Evolutionary conservation across 352 stramenopile species (phyloP).

Genomic region (Saprolegnia diclina): DNA sequence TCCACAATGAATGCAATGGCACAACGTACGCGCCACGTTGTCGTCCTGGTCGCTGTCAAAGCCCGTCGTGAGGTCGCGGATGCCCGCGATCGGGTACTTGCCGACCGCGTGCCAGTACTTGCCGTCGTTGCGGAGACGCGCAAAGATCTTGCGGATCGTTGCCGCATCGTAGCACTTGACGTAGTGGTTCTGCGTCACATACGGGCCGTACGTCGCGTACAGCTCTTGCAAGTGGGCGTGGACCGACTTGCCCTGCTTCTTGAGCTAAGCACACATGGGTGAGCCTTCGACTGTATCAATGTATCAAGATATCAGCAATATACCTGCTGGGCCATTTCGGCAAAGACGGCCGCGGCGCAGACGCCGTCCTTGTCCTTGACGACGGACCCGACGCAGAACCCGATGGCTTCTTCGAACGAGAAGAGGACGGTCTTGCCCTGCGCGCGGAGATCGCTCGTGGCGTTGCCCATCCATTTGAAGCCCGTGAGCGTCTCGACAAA

Average conservation of each 20-base stretch:
- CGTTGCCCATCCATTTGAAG: slow-evolving; percentile 99
- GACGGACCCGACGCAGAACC: slow-evolving; percentile 95
- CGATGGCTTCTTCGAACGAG: slow-evolving; percentile 98
- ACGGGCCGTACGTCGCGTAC: slow-evolving; percentile 94
- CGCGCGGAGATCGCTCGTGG: slow-evolving; percentile 63
- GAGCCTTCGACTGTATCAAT: neutral
- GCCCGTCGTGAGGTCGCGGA: slow-evolving; percentile 86
- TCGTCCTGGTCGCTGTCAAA: slow-evolving; percentile 84
- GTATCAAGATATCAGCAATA: neutral
- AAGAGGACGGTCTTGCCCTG: slow-evolving; percentile 93
- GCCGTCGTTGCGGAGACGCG: slow-evolving; percentile 85
- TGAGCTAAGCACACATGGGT: slow-evolving; percentile 41
- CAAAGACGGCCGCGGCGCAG: slow-evolving; percentile 85
- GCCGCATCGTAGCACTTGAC: slow-evolving; percentile 91
- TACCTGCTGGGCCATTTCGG: slow-evolving; percentile 73
- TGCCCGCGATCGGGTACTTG: slow-evolving; percentile 65
- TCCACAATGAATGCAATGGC: neutral
- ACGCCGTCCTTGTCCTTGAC: slow-evolving; percentile 99
- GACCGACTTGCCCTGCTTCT: slow-evolving; percentile 55
- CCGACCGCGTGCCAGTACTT: slow-evolving; percentile 81
- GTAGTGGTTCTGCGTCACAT: slow-evolving; percentile 97
- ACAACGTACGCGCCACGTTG: slow-evolving; percentile 50
- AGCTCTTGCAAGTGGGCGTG: slow-evolving; percentile 77
- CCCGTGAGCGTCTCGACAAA: slow-evolving; percentile 98
- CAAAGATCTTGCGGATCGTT: slow-evolving; percentile 87